A percentile compares a stretch with the other conserved stretches of the same genome.
Conservation (phyloP, 1,284 basidiomycete genomes). For the Kalmanozyma brasiliensis region DNA sequence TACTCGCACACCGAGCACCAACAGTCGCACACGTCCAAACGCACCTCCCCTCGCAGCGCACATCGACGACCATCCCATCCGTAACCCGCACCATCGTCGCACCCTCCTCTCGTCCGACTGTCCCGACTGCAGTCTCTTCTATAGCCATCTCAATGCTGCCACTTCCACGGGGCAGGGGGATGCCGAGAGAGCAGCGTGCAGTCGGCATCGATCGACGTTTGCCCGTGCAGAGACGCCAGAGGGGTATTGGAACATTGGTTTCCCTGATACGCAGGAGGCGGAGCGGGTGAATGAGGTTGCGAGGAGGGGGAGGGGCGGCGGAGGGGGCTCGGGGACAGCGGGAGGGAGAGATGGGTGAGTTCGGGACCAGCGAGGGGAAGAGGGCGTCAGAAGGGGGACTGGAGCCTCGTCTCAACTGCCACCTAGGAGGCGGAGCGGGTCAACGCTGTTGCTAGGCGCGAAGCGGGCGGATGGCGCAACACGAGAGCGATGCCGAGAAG, state of each 20-base stretch:
- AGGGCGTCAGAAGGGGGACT: too few relatives aligned
- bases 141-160: constrained; percentile 20
- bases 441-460: too few relatives aligned
- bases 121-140: constrained; percentile 42
- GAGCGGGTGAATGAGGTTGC: constrained; percentile 22
- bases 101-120: constrained; percentile 27
- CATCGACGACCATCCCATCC: constrained; percentile 27
- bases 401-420: too few relatives aligned
- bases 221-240: constrained; percentile 23
- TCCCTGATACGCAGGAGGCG: constrained; percentile 36
- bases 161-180: constrained; percentile 3
- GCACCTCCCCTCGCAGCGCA: neutral
- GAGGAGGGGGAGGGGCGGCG: neutral
- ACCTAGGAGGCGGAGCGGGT: too few relatives aligned
- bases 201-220: constrained; percentile 28
- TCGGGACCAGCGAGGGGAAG: too few relatives aligned
- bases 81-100: constrained; percentile 17
- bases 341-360: too few relatives aligned
- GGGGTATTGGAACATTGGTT: constrained; percentile 45
- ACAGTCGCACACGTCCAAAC: neutral
- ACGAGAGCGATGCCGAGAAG: too few relatives aligned
- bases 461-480: too few relatives aligned
- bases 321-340: neutral
- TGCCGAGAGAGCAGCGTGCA: constrained; percentile 21
- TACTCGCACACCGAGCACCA: too few relatives aligned